phyloP scores from a whole-genome alignment of 371 early-diverging fungal genomes.

The Choanephora cucurbitarum region DNA sequence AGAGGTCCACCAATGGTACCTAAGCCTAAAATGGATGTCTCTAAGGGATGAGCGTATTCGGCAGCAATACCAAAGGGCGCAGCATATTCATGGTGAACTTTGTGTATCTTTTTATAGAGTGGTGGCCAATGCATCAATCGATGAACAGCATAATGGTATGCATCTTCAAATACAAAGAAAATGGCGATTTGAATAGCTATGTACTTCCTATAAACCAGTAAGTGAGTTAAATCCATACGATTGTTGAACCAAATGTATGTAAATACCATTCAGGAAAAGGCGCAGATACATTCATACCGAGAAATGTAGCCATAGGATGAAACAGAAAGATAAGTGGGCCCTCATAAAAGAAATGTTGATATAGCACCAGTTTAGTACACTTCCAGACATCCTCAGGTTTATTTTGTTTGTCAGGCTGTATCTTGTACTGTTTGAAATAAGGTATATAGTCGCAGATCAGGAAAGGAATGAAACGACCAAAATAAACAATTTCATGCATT shows the following conservation, averaged over 20 bases:
- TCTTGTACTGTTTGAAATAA: constrained; percentile 77
- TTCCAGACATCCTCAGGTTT: constrained; percentile 72
- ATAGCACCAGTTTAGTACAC: constrained; percentile 71
- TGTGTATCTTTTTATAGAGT: constrained; percentile 89
- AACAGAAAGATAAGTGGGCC: constrained; percentile 86
- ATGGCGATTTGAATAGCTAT: constrained; percentile 57
- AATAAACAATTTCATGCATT: constrained; percentile 81
- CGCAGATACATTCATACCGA: constrained; percentile 83
- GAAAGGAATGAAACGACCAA: constrained; percentile 78
- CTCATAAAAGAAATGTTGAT: constrained; percentile 76
- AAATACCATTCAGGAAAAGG: constrained; percentile 87
- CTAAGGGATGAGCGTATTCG: constrained; percentile 86
- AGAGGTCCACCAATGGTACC: constrained; percentile 79
- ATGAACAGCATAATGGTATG: constrained; percentile 83
- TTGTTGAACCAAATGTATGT: too few species aligned
- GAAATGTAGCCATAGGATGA: constrained; percentile 77
- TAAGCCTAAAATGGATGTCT: constrained; percentile 75
- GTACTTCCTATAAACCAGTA: constrained; percentile 27
- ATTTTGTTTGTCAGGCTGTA: constrained; percentile 79
- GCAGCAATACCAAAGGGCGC: constrained; percentile 90
- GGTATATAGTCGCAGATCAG: constrained; percentile 72
- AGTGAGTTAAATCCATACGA: too few species aligned
- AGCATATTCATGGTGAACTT: constrained; percentile 91
- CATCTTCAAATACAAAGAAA: constrained; percentile 85
- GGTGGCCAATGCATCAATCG: constrained; percentile 86